Base-by-base conservation (phyloP, 352 stramenopile species). In the Phytophthora ohioensis region DNA sequence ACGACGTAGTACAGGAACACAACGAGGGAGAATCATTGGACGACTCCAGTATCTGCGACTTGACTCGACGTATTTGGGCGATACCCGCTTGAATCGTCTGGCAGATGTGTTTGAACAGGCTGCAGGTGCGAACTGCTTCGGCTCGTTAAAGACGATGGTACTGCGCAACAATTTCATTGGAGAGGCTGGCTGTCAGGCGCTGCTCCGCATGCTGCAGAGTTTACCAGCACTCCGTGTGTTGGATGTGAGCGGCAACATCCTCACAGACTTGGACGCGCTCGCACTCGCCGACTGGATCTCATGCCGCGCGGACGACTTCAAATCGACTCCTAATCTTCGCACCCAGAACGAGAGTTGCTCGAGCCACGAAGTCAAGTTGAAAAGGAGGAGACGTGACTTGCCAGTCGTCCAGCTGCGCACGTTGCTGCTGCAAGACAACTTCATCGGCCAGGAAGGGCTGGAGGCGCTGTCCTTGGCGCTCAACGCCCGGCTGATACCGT, bases 91-190 rank as follows among this genome's bases (percentile, higher is more conserved):
- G 35, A 67, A 60, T 30, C 73, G 74, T 12, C 60, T 91, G 21
- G 71, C 72, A n/a, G 56, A 51, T 31, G 61, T 83, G 4, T 67
- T 89, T 21, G 49, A 76, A 38, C 32, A 60, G 49, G 21, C 41
- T 57, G 27, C 30, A 45, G 41, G 39, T 13, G 39, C 21, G 1
- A 49, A 45, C 7, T 78, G 76, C 21, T 91, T 90, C 35, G n/a
- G 27, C 0, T 60, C 64, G 21, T 64, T 91, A 13, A 63, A 78
- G 32, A 72, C 56, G 58, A 55, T 91, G 21, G 64, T 78, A 30
- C 51, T 91, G 46, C 71, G 80, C 27, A 83, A 81, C 36, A 91
- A 91, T 53, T 91, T 90, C 60, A 78, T 87, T 8, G 84, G 84
- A 1, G 80, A 86, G 41, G 81, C 73, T 11, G 80, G 81, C 7